Base-by-base conservation (phyloP, 164 flowering plant species). In the Houttuynia cordata region DNA sequence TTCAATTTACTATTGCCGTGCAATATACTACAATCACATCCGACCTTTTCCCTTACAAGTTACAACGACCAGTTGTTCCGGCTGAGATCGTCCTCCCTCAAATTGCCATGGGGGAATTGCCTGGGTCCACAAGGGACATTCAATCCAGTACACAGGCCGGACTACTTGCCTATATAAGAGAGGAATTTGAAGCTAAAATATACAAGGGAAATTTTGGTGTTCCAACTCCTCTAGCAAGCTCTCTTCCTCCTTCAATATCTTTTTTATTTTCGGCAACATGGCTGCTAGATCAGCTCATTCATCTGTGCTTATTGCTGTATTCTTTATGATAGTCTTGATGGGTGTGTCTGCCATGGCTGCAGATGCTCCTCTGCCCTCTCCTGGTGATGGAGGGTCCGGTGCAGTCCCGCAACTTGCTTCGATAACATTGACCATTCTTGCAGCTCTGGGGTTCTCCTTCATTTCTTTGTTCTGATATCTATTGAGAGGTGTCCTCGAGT, bases 401-500 rank as follows among this genome's bases (percentile, higher is more conserved):
- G 14, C 34, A 23, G 55, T 21, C 23, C 57, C 30, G 17, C 34
- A 13, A 6, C 18, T 24, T 54, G 34, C 57, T 0, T 54, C 30
- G 34, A 30, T 54, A 3, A 30, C 57, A 24, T 5, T 54, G 57
- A 14, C 30, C 17, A 54, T 54, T 13, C 30, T 45, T 45, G 49
- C 49, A 12, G 49, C 57, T 54, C 34, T 54, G 57, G 57, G 18
- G 7, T 54, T 54, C 15, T 54, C 57, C 34, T 17, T 54, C 37
- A 20, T 57, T 37, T 57, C 60, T 5, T 37, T 57, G 41, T 57
- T 57, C 34, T 54, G 24, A 23, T 52, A 52, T n/a, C n/a, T n/a
- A n/a, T 12, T 18, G 53, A 52, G 23, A 52, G 55, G 37, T 6
- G 7, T n/a, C 39, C n/a, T 37, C 47, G n/a, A n/a, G n/a, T 19